These are phyloP conservation scores for Udeniomyces megalosporus DNA, from an alignment of 768 basidiomycete species.

Conservation along the genomic window DNA sequence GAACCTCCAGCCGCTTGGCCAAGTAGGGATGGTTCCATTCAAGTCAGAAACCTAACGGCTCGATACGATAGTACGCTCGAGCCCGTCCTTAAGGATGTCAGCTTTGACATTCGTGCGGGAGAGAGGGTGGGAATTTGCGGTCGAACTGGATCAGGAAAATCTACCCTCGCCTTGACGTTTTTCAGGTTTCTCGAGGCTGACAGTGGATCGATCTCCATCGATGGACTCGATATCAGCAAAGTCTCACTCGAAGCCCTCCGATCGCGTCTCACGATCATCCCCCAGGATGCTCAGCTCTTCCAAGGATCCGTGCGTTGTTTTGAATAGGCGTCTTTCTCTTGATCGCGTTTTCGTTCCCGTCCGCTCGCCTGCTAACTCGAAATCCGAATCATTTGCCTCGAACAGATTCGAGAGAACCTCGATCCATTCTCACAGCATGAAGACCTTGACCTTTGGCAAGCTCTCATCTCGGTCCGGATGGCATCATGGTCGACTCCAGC, in stretches of 20 bases:
- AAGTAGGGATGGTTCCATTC: constrained; percentile 25
- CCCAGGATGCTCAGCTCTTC: constrained; percentile 25
- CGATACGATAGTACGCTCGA: constrained; percentile 24
- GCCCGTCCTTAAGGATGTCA: constrained; percentile 29
- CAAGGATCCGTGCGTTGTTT: constrained; percentile 21
- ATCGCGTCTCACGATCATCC: constrained; percentile 24
- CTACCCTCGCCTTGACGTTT: constrained; percentile 32
- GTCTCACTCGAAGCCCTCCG: constrained; percentile 24
- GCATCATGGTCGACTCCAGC: constrained; percentile 17
- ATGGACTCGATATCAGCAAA: constrained; percentile 31
- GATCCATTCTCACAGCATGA: constrained; percentile 22
- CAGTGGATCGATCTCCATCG: constrained; percentile 29
- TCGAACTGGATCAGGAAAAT: constrained; percentile 24
- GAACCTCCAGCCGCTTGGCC: constrained; percentile 35
- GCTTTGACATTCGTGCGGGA: constrained; percentile 29
- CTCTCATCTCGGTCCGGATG: constrained; percentile 21
- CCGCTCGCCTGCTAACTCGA: too few relatives aligned
- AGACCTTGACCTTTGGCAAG: constrained; percentile 24
- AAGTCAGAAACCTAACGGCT: constrained; percentile 29
- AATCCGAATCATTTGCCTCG: too few relatives aligned
- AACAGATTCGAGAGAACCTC: constrained; percentile 25
- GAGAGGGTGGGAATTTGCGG: constrained; percentile 34
- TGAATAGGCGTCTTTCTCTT: too few relatives aligned
- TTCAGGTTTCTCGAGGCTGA: constrained; percentile 34
- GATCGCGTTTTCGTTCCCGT: too few relatives aligned